phyloP scores from a whole-genome alignment of 1,284 basidiomycete genomes.

The Apiotrichum veenhuisii region DNA sequence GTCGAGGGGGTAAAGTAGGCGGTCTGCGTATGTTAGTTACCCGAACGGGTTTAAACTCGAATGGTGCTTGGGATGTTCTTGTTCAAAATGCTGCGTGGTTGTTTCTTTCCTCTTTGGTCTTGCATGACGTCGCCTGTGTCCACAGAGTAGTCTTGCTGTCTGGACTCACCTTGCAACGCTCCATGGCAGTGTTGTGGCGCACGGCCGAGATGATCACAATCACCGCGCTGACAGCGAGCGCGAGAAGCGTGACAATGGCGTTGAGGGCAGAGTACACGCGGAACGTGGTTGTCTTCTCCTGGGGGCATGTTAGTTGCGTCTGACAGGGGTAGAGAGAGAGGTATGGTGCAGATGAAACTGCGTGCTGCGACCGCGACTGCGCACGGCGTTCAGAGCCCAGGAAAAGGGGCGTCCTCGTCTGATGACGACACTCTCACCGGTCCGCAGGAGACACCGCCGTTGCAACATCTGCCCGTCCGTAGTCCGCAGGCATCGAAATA shows the following conservation, averaged over 20 bases:
- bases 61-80: too few species aligned
- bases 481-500: too few species aligned
- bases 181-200: slow-evolving; percentile 65
- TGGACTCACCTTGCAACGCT: slow-evolving; percentile 59
- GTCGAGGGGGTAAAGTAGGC: slow-evolving; percentile 34
- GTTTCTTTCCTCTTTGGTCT: not conserved
- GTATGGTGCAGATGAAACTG: not conserved
- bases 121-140: not conserved
- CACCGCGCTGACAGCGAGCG: slow-evolving; percentile 70
- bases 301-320: slow-evolving; percentile 5
- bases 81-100: too few species aligned
- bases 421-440: too few species aligned
- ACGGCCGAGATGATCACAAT: slow-evolving; percentile 75
- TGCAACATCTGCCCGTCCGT: too few species aligned
- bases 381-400: too few species aligned
- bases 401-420: too few species aligned
- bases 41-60: slow-evolving; percentile 56
- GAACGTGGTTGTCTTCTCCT: slow-evolving; percentile 76
- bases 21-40: slow-evolving; percentile 6
- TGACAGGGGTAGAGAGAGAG: not conserved
- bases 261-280: slow-evolving; percentile 72
- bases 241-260: slow-evolving; percentile 56
- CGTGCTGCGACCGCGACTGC: too few species aligned
- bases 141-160: too few species aligned
- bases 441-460: too few species aligned